Conservation (phyloP, 2,329 filamentous ascomycete species). For the Fusarium neocosmosporiellum region DNA sequence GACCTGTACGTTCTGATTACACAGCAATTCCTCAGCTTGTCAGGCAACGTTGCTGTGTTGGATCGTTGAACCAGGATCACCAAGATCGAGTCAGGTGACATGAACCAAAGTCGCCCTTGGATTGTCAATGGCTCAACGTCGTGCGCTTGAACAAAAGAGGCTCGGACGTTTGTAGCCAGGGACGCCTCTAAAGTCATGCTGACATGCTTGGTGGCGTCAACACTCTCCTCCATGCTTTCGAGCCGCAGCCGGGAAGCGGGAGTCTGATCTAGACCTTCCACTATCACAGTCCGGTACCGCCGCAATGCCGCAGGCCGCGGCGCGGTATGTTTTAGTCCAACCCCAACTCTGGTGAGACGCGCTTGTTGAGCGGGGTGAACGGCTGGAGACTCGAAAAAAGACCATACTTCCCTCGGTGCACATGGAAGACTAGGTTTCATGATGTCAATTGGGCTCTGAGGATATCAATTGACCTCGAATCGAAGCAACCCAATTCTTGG, state of each 20-base stretch:
- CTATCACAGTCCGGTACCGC: constrained; percentile 7
- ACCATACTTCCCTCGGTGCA: background rate
- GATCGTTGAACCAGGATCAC: background rate
- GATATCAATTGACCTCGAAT: constrained; percentile 18
- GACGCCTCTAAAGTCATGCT: constrained; percentile 28
- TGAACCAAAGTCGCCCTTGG: background rate
- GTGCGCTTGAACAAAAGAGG: constrained; percentile 4
- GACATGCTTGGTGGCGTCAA: constrained; percentile 36
- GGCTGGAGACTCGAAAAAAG: background rate
- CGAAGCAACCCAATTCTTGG: background rate
- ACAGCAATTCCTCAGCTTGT: background rate
- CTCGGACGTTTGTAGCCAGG: constrained; percentile 9
- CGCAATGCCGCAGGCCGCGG: constrained; percentile 13
- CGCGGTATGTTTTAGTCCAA: constrained; percentile 17
- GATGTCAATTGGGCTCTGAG: constrained; percentile 18
- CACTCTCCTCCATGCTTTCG: constrained; percentile 20
- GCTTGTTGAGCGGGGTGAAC: constrained; percentile 26
- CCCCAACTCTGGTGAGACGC: constrained; percentile 21
- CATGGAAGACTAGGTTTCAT: background rate
- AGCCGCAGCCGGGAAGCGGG: constrained; percentile 30
- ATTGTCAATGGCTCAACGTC: background rate
- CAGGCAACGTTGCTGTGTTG: background rate
- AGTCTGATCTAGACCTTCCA: constrained; percentile 17
- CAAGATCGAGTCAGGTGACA: constrained; percentile 23
- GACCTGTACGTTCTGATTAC: background rate